phyloP scores from a whole-genome alignment of 108 stramenopile genomes.

The Skeletonema marinoi region DNA sequence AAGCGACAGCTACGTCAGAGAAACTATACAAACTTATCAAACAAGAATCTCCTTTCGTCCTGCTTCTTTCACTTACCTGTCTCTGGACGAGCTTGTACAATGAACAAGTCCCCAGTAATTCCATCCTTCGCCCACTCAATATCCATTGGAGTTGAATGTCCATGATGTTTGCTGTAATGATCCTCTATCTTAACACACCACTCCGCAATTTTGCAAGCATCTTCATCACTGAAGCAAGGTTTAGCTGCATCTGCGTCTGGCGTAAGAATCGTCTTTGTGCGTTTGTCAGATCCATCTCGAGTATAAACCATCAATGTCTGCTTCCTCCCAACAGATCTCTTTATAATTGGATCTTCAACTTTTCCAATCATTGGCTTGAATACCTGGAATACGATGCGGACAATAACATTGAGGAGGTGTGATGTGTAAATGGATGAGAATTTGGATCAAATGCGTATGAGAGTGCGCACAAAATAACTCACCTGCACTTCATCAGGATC shows the following conservation, averaged over 20 bases:
- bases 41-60: background rate
- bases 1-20: background rate
- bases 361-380: conserved; percentile 54
- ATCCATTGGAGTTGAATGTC: conserved; percentile 48
- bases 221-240: conserved; percentile 34
- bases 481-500: conserved; percentile 33
- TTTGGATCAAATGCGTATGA: conserved; percentile 7
- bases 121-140: conserved; percentile 61
- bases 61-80: background rate
- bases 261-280: conserved; percentile 31
- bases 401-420: background rate
- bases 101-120: conserved; percentile 47
- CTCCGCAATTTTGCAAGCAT: conserved; percentile 33
- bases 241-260: conserved; percentile 29
- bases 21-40: background rate
- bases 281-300: conserved; percentile 31
- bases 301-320: conserved; percentile 38
- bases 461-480: background rate
- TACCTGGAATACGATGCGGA: conserved; percentile 13
- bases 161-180: conserved; percentile 39
- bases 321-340: conserved; percentile 29
- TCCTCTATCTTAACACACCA: conserved; percentile 52
- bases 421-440: background rate
- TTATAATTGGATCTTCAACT: conserved; percentile 44
- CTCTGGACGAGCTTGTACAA: conserved; percentile 56